phyloP scores from a whole-genome alignment of 192 early-diverging fungal species.

The Podila epigama region DNA sequence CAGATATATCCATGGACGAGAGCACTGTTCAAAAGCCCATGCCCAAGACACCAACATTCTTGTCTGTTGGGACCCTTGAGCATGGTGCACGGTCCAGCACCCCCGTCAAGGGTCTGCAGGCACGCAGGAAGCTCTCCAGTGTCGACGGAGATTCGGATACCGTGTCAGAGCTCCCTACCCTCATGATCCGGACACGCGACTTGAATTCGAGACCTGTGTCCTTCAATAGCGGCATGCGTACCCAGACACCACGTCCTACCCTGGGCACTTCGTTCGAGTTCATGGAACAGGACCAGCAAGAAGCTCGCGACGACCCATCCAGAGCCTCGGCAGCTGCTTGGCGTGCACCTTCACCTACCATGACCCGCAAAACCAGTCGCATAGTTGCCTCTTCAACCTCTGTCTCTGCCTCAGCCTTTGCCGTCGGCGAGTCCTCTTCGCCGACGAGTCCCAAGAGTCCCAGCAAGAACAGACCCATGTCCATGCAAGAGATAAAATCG shows the following conservation, averaged over 20 bases:
- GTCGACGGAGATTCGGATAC: constrained; percentile 44
- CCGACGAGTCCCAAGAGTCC: not conserved
- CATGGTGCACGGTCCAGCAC: constrained; percentile 10
- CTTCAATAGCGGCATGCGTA: not conserved
- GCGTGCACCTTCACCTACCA: not conserved
- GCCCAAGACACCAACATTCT: constrained; percentile 14
- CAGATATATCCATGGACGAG: constrained; percentile 46
- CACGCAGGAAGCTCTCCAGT: constrained; percentile 23
- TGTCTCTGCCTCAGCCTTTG: not conserved
- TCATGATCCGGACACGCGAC: constrained; percentile 22
- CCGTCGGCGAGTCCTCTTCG: not conserved
- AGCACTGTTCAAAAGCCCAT: constrained; percentile 32
- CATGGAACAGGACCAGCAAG: not conserved
- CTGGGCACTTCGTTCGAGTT: constrained; percentile 26
- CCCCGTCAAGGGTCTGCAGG: not conserved
- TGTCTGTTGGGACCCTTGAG: too few species aligned
- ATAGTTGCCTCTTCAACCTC: not conserved
- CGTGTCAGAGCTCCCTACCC: constrained; percentile 20
- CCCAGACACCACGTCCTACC: not conserved
- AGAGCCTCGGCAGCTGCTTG: not conserved
- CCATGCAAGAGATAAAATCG: constrained; percentile 28
- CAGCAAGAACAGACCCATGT: not conserved
- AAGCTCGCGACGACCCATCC: not conserved
- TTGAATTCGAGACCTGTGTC: constrained; percentile 1
- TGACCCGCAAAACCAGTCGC: constrained; percentile 2